Percentiles rank a stretch among this genome's conserved stretches.
phyloP scores from a whole-genome alignment of 1,139 yeast species.

The Taphrina populina region DNA sequence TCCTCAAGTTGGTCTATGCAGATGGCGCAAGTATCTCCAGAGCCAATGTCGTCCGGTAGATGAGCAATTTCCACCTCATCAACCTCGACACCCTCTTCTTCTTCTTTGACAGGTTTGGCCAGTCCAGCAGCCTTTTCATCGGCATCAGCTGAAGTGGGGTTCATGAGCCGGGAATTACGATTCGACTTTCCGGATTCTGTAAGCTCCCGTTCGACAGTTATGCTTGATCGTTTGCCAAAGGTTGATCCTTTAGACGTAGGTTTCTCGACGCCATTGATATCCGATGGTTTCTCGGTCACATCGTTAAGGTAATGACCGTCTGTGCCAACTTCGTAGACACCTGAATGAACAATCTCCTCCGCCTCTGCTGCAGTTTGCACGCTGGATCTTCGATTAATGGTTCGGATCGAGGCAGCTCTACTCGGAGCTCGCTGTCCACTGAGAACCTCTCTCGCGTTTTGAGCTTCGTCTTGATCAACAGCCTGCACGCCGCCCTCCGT shows the following conservation, averaged over 20 bases:
- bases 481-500: constrained; percentile 37
- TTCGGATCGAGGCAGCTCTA: constrained; percentile 17
- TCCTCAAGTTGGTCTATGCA: constrained; percentile 68
- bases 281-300: neutral
- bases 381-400: neutral
- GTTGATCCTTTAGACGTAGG: neutral
- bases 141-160: neutral
- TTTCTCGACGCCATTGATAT: constrained; percentile 3
- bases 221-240: neutral
- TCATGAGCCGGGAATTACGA: neutral
- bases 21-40: constrained; percentile 74
- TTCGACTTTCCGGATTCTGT: neutral
- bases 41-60: constrained; percentile 19
- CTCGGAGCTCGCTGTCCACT: constrained; percentile 3
- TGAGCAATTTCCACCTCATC: constrained; percentile 16
- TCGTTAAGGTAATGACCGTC: neutral
- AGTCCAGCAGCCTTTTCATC: constrained; percentile 1
- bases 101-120: too few species aligned
- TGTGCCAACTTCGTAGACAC: constrained; percentile 10
- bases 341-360: neutral
- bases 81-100: too few species aligned
- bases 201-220: neutral
- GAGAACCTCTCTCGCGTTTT: constrained; percentile 20
- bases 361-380: constrained; percentile 1
- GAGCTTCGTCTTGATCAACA: constrained; percentile 23